These are phyloP conservation scores for Blastobotrys chiropterorum DNA, from an alignment of 805 yeast species.

Conservation along the genomic window DNA sequence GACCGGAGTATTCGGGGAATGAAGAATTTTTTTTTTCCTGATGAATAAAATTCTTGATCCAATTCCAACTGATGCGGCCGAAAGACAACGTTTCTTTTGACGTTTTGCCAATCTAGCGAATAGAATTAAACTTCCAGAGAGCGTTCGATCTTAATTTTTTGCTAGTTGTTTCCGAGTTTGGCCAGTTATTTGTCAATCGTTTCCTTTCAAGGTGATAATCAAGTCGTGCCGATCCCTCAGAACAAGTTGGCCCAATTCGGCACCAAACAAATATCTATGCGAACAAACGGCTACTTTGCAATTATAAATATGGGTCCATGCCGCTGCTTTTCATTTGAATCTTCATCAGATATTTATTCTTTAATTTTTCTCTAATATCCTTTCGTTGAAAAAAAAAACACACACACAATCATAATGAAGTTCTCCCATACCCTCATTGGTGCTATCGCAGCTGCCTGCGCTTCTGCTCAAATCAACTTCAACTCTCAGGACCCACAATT, in stretches of 20 bases:
- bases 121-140: too few species aligned
- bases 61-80: neutral
- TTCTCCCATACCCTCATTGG: neutral
- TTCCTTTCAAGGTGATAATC: neutral
- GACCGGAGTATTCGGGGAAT: neutral
- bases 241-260: neutral
- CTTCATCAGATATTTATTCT: neutral
- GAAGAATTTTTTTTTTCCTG: neutral
- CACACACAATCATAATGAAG: neutral
- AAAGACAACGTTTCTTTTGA: neutral
- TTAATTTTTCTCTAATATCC: too few species aligned
- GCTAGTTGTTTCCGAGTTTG: too few species aligned
- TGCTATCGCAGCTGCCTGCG: neutral
- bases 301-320: neutral
- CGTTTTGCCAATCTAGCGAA: neutral
- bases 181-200: neutral
- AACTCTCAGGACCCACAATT: conserved; percentile 1
- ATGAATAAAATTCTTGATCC: neutral
- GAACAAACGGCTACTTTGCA: neutral
- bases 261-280: neutral
- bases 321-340: too few species aligned
- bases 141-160: too few species aligned
- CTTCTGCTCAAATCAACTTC: neutral
- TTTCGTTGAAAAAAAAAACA: too few species aligned
- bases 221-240: neutral